Base-by-base conservation (phyloP, 768 basidiomycete genomes). In the Naganishia vaughanmartiniae region DNA sequence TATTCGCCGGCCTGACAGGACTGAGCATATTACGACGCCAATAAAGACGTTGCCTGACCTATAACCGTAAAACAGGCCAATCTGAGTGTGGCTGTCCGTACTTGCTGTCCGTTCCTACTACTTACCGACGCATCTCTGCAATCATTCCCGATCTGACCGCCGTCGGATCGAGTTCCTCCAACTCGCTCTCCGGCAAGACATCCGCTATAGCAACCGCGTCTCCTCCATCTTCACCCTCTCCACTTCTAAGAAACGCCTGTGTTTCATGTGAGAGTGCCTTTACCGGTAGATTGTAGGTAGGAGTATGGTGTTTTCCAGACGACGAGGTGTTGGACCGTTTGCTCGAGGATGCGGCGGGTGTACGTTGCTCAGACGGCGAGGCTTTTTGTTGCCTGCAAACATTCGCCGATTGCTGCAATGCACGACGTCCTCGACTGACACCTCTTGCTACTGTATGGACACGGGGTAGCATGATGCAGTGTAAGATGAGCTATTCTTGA, bases 1-100 rank as follows among this genome's bases (percentile, higher is more conserved):
- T 0, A 56, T 69, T 74, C 71, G 58, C 14, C 76, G 75, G 19
- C 46, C 54, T 4, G 75, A 54, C 5, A 80, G 55, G 26, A 80
- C 65, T 4, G 73, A 67, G 17, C 74, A 77, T 15, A 81, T 71
- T 17, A 79, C 73, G 1, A 79, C 46, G 24, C 77, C 79, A 33
- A 79, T 48, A 17, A 68, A 55, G 3, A 30, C 63, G 12, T 31
- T 54, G 2, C 51, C 42, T 12, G 68, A 69, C 17, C 68, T 69
- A 19, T 26, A 6, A 21, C n/a, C 4, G 28, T n/a, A 21, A 6
- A 2, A n/a, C 48, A 24, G 48, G n/a, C 6, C 4, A 51, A 1
- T 12, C 4, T 51, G n/a, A 51, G 48, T 26, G 24, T 4, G 15
- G 15, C 14, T 46, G 14, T 15, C 14, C 4, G 15, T 46, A 17